Evolutionary conservation across 352 stramenopile genomes (phyloP).

Genomic region (Phytopythium aichiense): DNA sequence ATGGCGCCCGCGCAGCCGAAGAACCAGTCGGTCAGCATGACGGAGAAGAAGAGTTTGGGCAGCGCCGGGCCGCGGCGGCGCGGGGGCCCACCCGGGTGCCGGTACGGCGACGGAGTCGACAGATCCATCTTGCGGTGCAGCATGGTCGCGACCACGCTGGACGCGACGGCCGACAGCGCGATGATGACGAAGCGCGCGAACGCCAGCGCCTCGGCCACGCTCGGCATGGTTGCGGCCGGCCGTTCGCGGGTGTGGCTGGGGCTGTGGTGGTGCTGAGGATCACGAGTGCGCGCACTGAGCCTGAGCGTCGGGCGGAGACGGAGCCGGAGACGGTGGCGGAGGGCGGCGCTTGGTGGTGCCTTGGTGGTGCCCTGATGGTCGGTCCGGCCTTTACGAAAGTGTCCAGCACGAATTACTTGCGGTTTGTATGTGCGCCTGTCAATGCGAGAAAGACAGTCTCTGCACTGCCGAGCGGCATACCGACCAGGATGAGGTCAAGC

Average conservation of each 20-base stretch:
- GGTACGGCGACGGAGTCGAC: slow-evolving; percentile 4
- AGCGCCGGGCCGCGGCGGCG: slow-evolving; percentile 25
- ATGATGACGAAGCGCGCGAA: slow-evolving; percentile 35
- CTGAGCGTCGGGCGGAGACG: too few relatives aligned
- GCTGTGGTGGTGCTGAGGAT: too few relatives aligned
- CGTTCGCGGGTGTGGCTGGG: not conserved
- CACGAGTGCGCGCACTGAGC: not conserved
- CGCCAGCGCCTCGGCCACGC: slow-evolving; percentile 22
- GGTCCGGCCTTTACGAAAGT: not conserved
- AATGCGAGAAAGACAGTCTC: too few relatives aligned
- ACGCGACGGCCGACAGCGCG: slow-evolving; percentile 28
- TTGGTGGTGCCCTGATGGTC: too few relatives aligned
- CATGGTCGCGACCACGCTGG: slow-evolving; percentile 30
- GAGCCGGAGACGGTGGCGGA: not conserved
- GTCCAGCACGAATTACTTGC: not conserved
- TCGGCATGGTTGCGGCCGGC: not conserved
- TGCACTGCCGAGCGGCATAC: not conserved
- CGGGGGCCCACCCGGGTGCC: slow-evolving; percentile 11
- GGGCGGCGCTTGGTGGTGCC: not conserved
- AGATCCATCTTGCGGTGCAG: slow-evolving; percentile 18
- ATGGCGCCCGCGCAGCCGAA: slow-evolving; percentile 45
- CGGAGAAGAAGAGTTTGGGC: slow-evolving; percentile 48
- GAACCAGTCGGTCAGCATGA: slow-evolving; percentile 54
- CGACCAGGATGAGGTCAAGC: not conserved
- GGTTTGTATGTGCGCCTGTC: not conserved